A percentile compares a stretch with the other conserved stretches of the same genome.
Evolutionary conservation across 768 basidiomycete genomes (phyloP).

Genomic region (Amanita rubescens): DNA sequence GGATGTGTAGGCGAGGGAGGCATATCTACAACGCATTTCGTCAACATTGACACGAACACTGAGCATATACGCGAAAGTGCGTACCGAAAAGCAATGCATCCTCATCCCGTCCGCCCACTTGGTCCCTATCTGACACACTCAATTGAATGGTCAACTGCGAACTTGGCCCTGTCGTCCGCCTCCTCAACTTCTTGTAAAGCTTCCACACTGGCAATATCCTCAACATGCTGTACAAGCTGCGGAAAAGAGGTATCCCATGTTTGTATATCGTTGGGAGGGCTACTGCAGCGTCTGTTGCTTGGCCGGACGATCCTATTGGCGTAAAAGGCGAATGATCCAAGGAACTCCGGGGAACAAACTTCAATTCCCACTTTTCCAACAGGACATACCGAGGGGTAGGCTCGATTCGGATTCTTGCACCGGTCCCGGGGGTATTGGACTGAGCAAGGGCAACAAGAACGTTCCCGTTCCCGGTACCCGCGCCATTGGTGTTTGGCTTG

Average conservation of each 20-base stretch:
- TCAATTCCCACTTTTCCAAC: constrained; percentile 64
- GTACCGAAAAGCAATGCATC: constrained; percentile 29
- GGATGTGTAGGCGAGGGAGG: constrained; percentile 29
- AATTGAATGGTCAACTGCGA: constrained; percentile 43
- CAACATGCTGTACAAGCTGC: constrained; percentile 66
- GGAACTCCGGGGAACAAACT: constrained; percentile 23
- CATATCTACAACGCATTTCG: constrained; percentile 21
- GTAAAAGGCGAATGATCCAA: no score
- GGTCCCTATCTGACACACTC: constrained; percentile 30
- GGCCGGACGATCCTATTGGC: not conserved
- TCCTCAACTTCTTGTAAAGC: constrained; percentile 53
- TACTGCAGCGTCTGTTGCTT: constrained; percentile 17
- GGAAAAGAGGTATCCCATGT: constrained; percentile 75
- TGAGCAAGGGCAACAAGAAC: constrained; percentile 62
- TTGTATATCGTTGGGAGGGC: constrained; percentile 78
- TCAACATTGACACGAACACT: not conserved
- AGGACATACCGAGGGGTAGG: constrained; percentile 64
- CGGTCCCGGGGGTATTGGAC: not conserved
- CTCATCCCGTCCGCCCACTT: constrained; percentile 14
- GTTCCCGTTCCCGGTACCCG: constrained; percentile 41
- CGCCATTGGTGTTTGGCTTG: constrained; percentile 30
- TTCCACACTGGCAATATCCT: constrained; percentile 75
- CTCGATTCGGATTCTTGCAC: constrained; percentile 45
- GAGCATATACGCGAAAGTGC: not conserved
- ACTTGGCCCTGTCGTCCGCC: constrained; percentile 22